phyloP scores from a whole-genome alignment of 2,329 filamentous ascomycete genomes.

The Tolypocladium tropicale region DNA sequence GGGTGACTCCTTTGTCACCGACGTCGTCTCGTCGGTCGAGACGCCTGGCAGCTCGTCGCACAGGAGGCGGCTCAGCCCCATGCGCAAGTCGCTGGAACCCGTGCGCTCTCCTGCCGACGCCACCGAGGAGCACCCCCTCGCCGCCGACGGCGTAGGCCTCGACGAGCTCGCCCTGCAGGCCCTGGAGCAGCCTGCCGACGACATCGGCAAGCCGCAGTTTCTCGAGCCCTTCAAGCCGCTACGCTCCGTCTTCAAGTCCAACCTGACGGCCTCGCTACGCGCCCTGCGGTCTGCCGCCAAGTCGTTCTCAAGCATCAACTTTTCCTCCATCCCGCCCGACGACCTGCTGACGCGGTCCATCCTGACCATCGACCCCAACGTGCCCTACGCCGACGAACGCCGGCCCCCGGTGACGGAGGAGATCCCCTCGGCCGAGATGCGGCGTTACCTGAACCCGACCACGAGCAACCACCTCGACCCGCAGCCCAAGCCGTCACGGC shows the following conservation, averaged over 20 bases:
- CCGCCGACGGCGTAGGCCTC: conserved; percentile 32
- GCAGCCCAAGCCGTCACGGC: conserved; percentile 14
- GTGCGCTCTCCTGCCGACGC: conserved; percentile 45
- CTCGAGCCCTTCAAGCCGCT: conserved; percentile 36
- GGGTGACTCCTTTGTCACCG: conserved; percentile 42
- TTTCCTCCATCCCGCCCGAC: conserved; percentile 54
- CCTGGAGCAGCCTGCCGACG: conserved; percentile 14
- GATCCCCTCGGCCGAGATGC: conserved; percentile 54
- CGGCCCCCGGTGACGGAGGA: conserved; percentile 52
- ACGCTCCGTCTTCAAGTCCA: conserved; percentile 55
- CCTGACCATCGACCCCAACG: conserved; percentile 54
- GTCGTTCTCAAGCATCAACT: conserved; percentile 52
- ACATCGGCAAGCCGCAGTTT: conserved; percentile 22
- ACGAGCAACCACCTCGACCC: conserved; percentile 26
- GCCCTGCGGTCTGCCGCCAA: conserved; percentile 54
- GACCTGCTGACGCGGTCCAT: conserved; percentile 59
- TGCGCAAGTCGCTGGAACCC: conserved; percentile 41
- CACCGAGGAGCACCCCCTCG: conserved; percentile 41
- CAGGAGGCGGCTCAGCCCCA: conserved; percentile 24
- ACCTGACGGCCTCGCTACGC: conserved; percentile 55
- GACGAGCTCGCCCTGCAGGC: conserved; percentile 29
- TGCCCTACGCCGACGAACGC: conserved; percentile 58
- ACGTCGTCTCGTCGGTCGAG: conserved; percentile 36
- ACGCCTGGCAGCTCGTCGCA: conserved; percentile 31
- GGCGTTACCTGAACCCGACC: conserved; percentile 58